Evolutionary conservation across 768 basidiomycete genomes (phyloP).

Genomic region (Phanerodontia chrysosporium): DNA sequence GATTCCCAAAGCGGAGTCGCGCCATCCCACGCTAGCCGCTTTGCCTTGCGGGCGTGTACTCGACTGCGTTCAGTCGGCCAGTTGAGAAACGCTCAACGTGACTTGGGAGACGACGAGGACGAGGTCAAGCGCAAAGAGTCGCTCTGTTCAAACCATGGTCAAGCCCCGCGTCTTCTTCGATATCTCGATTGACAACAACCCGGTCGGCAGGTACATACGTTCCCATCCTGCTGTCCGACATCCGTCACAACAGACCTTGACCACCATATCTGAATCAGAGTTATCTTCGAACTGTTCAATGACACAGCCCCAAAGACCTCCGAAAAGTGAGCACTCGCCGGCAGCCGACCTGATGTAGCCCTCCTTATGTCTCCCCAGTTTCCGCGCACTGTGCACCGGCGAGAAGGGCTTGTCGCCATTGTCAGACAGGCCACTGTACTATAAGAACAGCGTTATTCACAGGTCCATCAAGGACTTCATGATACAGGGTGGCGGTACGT

Average conservation of each 20-base stretch:
- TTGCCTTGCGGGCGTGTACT: neutral
- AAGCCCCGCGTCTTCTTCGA: conserved; percentile 69
- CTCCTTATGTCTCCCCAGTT: conserved; percentile 41
- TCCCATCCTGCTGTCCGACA: neutral
- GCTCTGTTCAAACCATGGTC: conserved; percentile 32
- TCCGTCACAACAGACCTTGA: neutral
- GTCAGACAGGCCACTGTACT: conserved; percentile 70
- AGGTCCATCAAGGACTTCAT: conserved; percentile 77
- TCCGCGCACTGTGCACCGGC: conserved; percentile 82
- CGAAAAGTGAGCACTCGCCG: conserved; percentile 59
- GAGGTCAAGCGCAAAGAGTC: neutral
- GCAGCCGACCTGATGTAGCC: neutral
- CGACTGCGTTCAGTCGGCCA: neutral
- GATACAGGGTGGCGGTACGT: conserved; percentile 74
- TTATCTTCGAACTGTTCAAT: conserved; percentile 73
- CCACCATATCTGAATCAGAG: conserved; percentile 31
- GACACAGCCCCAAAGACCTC: conserved; percentile 70
- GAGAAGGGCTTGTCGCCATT: conserved; percentile 69
- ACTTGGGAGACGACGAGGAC: neutral
- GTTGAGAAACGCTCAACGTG: neutral
- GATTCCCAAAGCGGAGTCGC: conserved; percentile 4
- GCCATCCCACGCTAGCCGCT: conserved; percentile 5
- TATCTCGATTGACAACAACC: conserved; percentile 45
- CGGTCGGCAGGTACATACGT: conserved; percentile 56
- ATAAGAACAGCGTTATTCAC: conserved; percentile 77